A percentile compares a stretch with the other conserved stretches of the same genome.
phyloP scores from a whole-genome alignment of 2,329 filamentous ascomycete genomes.

The Coniella vitis region DNA sequence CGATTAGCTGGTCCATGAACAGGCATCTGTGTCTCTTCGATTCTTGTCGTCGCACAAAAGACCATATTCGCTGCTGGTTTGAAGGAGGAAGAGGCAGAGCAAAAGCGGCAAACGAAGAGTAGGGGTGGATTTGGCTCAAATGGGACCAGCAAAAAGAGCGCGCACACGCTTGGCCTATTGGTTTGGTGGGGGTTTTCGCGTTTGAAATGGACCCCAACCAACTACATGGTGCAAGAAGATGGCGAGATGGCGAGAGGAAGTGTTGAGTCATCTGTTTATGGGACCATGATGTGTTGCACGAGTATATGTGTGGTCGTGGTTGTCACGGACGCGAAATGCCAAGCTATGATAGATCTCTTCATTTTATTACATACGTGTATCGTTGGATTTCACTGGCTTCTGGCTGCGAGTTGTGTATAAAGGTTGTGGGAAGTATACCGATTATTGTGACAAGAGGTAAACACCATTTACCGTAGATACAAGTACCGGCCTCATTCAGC shows the following conservation, averaged over 20 bases:
- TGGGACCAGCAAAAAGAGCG: background rate
- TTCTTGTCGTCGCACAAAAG: no score
- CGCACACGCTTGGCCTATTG: no score
- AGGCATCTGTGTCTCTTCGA: no score
- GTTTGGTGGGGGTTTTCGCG: no score
- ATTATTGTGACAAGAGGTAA: no score
- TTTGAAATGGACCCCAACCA: no score
- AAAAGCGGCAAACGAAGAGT: background rate
- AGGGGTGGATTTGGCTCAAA: background rate
- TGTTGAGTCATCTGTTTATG: slow-evolving; percentile 6
- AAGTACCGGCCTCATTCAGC: no score
- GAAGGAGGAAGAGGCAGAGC: background rate
- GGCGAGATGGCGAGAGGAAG: slow-evolving; percentile 2
- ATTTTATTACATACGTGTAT: background rate
- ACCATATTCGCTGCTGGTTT: background rate
- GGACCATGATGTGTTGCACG: slow-evolving; percentile 11
- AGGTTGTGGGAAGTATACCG: no score
- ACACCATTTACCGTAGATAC: no score
- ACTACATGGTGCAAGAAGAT: no score
- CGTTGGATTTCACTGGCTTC: background rate
- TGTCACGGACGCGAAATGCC: slow-evolving; percentile 9
- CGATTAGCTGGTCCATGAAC: no score
- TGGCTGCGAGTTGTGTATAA: background rate
- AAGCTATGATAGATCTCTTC: slow-evolving; percentile 11
- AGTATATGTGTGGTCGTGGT: slow-evolving; percentile 10